A percentile compares a stretch with the other conserved stretches of the same genome.
phyloP scores from a whole-genome alignment of 1,284 basidiomycete species.

The Naganishia sp. region DNA sequence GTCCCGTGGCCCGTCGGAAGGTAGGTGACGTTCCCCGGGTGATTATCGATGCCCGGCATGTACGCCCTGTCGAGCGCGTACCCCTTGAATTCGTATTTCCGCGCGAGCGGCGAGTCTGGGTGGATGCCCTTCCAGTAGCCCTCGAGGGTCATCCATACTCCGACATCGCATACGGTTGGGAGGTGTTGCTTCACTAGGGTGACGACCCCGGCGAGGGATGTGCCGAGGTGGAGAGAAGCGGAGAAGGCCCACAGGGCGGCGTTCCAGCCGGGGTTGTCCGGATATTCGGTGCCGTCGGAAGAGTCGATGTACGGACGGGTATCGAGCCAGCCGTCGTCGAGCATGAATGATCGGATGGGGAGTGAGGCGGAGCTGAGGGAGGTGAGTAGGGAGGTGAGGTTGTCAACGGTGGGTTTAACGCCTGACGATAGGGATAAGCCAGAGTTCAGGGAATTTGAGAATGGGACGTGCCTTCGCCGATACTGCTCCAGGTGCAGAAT shows the following conservation, averaged over 20 bases:
- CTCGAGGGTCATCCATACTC: constrained; percentile 43
- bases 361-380: constrained; percentile 17
- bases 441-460: neutral
- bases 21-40: constrained; percentile 21
- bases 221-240: constrained; percentile 31
- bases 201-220: constrained; percentile 36
- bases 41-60: constrained; percentile 23
- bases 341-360: constrained; percentile 42
- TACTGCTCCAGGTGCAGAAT: constrained; percentile 34
- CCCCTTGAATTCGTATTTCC: constrained; percentile 37
- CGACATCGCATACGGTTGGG: constrained; percentile 32
- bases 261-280: constrained; percentile 6
- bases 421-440: neutral
- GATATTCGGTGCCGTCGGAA: constrained; percentile 5
- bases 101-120: constrained; percentile 36
- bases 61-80: constrained; percentile 29
- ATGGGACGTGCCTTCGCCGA: constrained; percentile 30
- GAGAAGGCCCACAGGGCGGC: constrained; percentile 32
- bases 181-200: constrained; percentile 17
- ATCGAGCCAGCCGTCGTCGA: constrained; percentile 50
- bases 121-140: constrained; percentile 46
- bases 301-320: constrained; percentile 15
- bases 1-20: constrained; percentile 1
- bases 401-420: constrained; percentile 19
- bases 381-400: constrained; percentile 25